A percentile compares a stretch with the other conserved stretches of the same genome.
These are phyloP conservation scores for Panaeolus papilionaceus DNA, from an alignment of 768 basidiomycete species.

Conservation along the genomic window DNA sequence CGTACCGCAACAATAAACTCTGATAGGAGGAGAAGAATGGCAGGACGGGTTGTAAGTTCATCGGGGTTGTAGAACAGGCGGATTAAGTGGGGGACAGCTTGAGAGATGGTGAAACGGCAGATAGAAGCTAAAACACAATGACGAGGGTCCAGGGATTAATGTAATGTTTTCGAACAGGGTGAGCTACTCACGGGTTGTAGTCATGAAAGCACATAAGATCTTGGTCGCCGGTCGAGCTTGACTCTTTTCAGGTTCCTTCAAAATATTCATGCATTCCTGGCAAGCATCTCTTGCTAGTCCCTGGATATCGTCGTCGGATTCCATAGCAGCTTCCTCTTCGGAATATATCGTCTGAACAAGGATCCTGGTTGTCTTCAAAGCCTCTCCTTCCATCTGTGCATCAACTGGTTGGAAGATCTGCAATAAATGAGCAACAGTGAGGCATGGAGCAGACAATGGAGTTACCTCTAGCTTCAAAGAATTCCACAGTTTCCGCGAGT, in stretches of 20 bases:
- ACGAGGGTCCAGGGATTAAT: neutral
- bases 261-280: conserved; percentile 77
- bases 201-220: conserved; percentile 77
- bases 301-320: conserved; percentile 48
- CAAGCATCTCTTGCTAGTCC: conserved; percentile 78
- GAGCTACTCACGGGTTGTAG: conserved; percentile 72
- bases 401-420: conserved; percentile 96
- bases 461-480: conserved; percentile 89
- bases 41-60: conserved; percentile 68
- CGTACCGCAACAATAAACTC: conserved; percentile 65
- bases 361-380: conserved; percentile 71
- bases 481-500: conserved; percentile 87
- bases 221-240: conserved; percentile 90
- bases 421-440: neutral
- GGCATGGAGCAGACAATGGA: neutral
- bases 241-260: conserved; percentile 93
- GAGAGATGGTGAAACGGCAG: conserved; percentile 68
- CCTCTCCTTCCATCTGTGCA: conserved; percentile 70
- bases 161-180: conserved; percentile 14
- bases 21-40: conserved; percentile 70
- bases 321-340: conserved; percentile 44
- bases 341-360: conserved; percentile 80
- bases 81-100: conserved; percentile 78
- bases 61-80: conserved; percentile 75
- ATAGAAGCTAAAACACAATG: conserved; percentile 58